Conservation (phyloP, 2,329 filamentous ascomycete genomes). For the Lachnellula cervina region DNA sequence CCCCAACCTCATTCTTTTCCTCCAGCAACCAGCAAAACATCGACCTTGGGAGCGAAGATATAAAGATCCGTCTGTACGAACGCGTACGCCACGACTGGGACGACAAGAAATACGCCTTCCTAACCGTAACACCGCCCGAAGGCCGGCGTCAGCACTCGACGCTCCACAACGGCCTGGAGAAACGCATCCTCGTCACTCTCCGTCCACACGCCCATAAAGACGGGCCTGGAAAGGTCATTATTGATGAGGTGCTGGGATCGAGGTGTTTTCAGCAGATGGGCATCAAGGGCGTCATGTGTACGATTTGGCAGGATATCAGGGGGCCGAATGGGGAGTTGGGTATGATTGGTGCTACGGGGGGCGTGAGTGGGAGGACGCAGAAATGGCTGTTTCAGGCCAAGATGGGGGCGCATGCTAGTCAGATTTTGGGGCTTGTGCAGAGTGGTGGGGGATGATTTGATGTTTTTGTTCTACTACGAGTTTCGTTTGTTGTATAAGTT, state of each 20-base stretch:
- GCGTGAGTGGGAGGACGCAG: constrained; percentile 17
- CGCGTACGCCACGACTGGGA: constrained; percentile 73
- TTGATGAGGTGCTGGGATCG: constrained; percentile 13
- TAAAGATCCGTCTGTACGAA: constrained; percentile 81
- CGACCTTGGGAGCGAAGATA: constrained; percentile 67
- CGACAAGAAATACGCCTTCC: constrained; percentile 77
- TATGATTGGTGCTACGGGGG: constrained; percentile 15
- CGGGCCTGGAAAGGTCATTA: constrained; percentile 7
- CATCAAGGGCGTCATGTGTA: constrained; percentile 16
- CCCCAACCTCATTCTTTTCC: constrained; percentile 21
- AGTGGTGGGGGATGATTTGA: neutral
- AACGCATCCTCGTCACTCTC: constrained; percentile 82
- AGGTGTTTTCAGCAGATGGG: constrained; percentile 17
- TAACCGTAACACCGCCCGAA: constrained; percentile 71
- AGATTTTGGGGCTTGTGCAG: constrained; percentile 15
- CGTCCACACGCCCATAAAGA: constrained; percentile 7
- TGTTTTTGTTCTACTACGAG: neutral
- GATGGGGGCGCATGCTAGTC: constrained; percentile 15
- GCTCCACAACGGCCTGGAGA: constrained; percentile 66
- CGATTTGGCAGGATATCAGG: constrained; percentile 20
- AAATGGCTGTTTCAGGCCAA: constrained; percentile 19
- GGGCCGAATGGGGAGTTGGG: constrained; percentile 22
- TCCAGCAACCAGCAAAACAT: constrained; percentile 33
- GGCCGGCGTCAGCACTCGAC: constrained; percentile 55
- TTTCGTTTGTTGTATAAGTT: neutral